Conservation (phyloP, 176 grass and related monocot genomes). For the Aechmea fasciata region DNA sequence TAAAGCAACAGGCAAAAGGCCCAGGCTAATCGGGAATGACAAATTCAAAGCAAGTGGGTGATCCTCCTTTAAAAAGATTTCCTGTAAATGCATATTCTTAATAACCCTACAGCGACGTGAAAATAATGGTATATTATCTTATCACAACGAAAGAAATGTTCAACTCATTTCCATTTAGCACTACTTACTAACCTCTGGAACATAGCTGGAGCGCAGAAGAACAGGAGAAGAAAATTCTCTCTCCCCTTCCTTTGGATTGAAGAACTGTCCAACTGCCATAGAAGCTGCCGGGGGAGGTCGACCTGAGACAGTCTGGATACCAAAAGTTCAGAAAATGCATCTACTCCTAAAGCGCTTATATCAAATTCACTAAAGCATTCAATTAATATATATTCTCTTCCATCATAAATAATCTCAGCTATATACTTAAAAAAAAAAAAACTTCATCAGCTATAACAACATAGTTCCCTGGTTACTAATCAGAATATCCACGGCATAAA, state of each 20-base stretch:
- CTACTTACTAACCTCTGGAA: slow-evolving; percentile 41
- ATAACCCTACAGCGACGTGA: not conserved
- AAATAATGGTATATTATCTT: not conserved
- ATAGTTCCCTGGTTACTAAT: not conserved
- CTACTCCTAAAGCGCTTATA: slow-evolving; percentile 8
- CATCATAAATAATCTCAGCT: not conserved
- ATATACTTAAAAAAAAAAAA: not conserved
- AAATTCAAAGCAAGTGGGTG: slow-evolving; percentile 67
- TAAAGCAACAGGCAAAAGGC: slow-evolving; percentile 66
- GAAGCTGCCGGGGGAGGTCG: slow-evolving; percentile 84
- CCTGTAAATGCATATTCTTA: slow-evolving; percentile 34
- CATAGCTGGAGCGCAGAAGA: slow-evolving; percentile 54
- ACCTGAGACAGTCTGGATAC: slow-evolving; percentile 88
- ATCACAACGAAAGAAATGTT: no score
- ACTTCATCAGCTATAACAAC: slow-evolving; percentile 1
- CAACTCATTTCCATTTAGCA: slow-evolving; percentile 6
- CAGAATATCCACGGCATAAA: not conserved
- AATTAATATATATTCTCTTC: not conserved
- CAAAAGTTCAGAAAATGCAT: slow-evolving; percentile 30
- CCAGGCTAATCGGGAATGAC: slow-evolving; percentile 76
- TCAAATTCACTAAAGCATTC: not conserved
- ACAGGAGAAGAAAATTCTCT: slow-evolving; percentile 40
- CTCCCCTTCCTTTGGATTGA: slow-evolving; percentile 68
- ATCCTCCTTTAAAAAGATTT: slow-evolving; percentile 71
- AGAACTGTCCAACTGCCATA: slow-evolving; percentile 98